Percentiles rank a stretch among this genome's conserved stretches.
Conservation (phyloP, 1,284 basidiomycete species). For the Boletus sp. region DNA sequence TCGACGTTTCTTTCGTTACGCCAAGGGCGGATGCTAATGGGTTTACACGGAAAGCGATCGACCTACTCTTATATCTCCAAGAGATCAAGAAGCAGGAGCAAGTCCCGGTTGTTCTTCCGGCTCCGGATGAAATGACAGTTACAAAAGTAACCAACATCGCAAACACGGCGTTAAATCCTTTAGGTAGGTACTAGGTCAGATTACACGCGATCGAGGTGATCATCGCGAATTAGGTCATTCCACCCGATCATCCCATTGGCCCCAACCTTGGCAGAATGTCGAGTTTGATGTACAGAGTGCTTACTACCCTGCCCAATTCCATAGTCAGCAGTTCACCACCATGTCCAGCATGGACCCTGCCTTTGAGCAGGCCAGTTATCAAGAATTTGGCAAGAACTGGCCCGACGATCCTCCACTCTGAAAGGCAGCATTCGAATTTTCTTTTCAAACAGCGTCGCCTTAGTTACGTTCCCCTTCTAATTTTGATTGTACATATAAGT, state of each 20-base stretch:
- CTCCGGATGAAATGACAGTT: neutral
- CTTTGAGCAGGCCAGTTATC: neutral
- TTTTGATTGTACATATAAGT: too few relatives aligned
- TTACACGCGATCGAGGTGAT: neutral
- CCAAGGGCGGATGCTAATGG: neutral
- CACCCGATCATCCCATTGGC: neutral
- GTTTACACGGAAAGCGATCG: slow-evolving; percentile 9
- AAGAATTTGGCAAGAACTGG: neutral
- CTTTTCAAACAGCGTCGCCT: neutral
- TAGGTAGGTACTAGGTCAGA: slow-evolving; percentile 2
- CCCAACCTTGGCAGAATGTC: neutral
- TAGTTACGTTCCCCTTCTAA: neutral
- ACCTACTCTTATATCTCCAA: slow-evolving; percentile 1
- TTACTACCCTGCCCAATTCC: neutral
- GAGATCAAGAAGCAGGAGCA: neutral
- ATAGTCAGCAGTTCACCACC: neutral
- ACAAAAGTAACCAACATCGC: neutral
- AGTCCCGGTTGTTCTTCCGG: neutral
- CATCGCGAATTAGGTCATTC: slow-evolving; percentile 4
- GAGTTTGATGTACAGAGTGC: neutral
- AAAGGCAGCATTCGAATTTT: neutral
- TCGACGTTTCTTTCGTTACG: neutral
- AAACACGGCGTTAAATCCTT: neutral
- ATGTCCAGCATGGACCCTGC: neutral
- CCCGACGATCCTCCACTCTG: neutral